These are phyloP conservation scores for Hirschioporus abietinus DNA, from an alignment of 768 basidiomycete genomes.

Conservation along the genomic window DNA sequence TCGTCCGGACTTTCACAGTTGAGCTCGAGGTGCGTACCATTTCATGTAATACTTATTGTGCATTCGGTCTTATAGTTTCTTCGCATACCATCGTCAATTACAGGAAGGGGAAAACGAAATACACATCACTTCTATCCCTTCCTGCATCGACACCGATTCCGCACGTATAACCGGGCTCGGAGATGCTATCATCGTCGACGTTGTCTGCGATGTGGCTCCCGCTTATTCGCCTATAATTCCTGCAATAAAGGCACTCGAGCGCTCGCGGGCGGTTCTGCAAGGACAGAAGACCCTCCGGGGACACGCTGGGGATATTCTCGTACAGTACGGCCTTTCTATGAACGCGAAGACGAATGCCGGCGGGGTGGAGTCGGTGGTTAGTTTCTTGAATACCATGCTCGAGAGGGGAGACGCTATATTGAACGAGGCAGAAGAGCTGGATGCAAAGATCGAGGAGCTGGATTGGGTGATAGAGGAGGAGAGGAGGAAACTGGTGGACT, in stretches of 20 bases:
- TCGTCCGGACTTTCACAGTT: conserved; percentile 45
- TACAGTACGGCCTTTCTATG: conserved; percentile 40
- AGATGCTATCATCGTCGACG: conserved; percentile 46
- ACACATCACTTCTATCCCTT: conserved; percentile 43
- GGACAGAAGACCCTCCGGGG: conserved; percentile 34
- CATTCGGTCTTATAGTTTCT: neutral
- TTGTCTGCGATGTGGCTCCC: conserved; percentile 34
- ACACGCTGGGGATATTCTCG: conserved; percentile 37
- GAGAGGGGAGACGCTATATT: conserved; percentile 31
- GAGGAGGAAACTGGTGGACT: conserved; percentile 24
- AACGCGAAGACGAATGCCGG: conserved; percentile 36
- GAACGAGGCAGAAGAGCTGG: conserved; percentile 27
- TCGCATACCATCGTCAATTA: neutral
- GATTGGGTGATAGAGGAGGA: conserved; percentile 35
- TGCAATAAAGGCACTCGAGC: conserved; percentile 22
- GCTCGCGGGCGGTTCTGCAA: conserved; percentile 31
- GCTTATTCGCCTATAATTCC: too few relatives aligned
- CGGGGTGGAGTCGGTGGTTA: conserved; percentile 24
- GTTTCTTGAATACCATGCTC: conserved; percentile 39
- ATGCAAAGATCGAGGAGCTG: conserved; percentile 38
- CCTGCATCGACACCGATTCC: conserved; percentile 45
- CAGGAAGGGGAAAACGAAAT: conserved; percentile 52
- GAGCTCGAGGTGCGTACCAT: conserved; percentile 40
- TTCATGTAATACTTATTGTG: too few relatives aligned
- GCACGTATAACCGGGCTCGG: conserved; percentile 48